Base-by-base conservation (phyloP, 805 yeast species). In the Maudiozyma barnettii region DNA sequence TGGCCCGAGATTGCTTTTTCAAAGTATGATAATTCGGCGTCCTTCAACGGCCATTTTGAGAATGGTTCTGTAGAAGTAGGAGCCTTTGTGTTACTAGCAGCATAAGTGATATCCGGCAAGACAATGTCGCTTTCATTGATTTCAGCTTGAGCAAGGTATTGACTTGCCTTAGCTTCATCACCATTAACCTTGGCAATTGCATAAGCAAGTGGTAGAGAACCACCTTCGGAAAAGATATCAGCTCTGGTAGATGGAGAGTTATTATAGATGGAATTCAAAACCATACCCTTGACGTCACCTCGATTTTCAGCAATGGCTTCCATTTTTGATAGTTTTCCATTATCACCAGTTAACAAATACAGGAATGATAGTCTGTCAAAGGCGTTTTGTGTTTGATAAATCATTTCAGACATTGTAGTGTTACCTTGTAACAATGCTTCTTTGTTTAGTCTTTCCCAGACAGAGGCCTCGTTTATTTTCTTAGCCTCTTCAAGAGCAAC, bases 351-450 rank as follows among this genome's bases (percentile, higher is more conserved):
- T 51, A 80, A 72, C 56, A 91, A 71, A 63, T 93, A 93, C 50
- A 89, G 72, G 73, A 93, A 90, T 4, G 97, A 86, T 51, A 95
- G 74, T 69, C 86, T 86, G 63, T 91, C 98, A 53, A 93, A 84
- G 49, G 79, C 76, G 55, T 84, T 86, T 63, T 84, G 82, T 59
- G 86, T 87, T 68, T 93, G 99, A 60, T 84, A 86, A 33, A 84
- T 90, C 54, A 84, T 74, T 68, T 93, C 99, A 29, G 85, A 90
- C 51, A 88, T 72, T 46, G 81, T 81, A 52, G 83, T 76, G 64
- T 91, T 86, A 63, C 99, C 99, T 69, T 91, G 98, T 51, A 72
- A 72, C 52, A 89, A 70, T 5, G 99, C 98, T 63, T 87, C 98
- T 49, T 76, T 75, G 37, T 90, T 93, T 45, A 93, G 73, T 55